Evolutionary conservation across 73 alveolate species (phyloP), one percentile per base, ranked within the genome.

Genomic region (Effrenium voratum): DNA sequence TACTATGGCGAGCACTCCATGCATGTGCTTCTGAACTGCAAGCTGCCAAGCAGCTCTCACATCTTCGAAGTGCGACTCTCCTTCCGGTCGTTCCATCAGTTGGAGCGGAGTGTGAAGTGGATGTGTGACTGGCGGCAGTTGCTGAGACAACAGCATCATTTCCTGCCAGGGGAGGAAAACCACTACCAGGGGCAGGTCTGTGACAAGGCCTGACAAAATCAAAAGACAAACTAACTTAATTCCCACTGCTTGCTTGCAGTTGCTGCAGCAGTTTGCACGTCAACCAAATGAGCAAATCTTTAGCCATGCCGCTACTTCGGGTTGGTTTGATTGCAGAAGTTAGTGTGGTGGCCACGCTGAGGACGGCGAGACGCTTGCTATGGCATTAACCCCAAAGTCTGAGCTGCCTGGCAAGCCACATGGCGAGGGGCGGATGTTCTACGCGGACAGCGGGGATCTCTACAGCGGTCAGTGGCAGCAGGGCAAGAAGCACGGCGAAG

Each of bases 331-430:
- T n/a, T n/a, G n/a, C n/a, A n/a, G n/a, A n/a, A n/a, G n/a, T n/a
- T n/a, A n/a, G n/a, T n/a, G n/a, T n/a, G n/a, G n/a, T n/a, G n/a
- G n/a, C n/a, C n/a, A n/a, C n/a, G n/a, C n/a, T n/a, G 66, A 86
- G 94, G 94, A 30, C 26, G 94, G 94, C 28, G 63, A 86, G 94
- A 47, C 41, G 44, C 16, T 47, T 12, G 82, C 55, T 22, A 82
- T 86, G 81, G 94, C 55, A 60, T 55, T 60, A 38, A 8, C 59
- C 38, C 46, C 94, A 41, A 86, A 86, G 63, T 86, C 94, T 44
- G 94, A 45, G 47, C 94, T 86, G 36, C 82, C 60, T 26, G 94
- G 94, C n/a, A 86, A 86, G 47, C 94, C 94, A n/a, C 82, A 86
- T 43, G 94, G 94, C 57, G 38, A 40, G 26, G 94, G 94, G 28